Percentiles rank a stretch among this genome's conserved stretches.
phyloP scores from a whole-genome alignment of 257 asterid genomes.

The Ophiorrhiza pumila region DNA sequence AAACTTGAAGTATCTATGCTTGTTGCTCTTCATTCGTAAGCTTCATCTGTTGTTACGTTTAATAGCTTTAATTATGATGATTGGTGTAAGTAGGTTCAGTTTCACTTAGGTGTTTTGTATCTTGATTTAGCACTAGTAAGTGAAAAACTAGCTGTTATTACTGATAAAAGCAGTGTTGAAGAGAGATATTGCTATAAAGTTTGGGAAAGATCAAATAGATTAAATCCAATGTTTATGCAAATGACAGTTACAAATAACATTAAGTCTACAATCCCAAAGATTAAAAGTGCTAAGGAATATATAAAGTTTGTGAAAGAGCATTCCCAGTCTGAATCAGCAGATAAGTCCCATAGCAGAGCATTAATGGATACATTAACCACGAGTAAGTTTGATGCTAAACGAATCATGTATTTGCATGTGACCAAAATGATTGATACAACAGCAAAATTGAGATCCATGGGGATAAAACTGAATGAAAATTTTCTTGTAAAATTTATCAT shows the following conservation, averaged over 20 bases:
- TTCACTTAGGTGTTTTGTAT: neutral
- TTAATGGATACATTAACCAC: slow-evolving; percentile 15
- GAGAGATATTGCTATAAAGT: neutral
- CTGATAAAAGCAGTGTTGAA: neutral
- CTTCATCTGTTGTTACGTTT: too few relatives aligned
- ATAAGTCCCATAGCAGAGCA: slow-evolving; percentile 14
- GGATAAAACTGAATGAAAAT: neutral
- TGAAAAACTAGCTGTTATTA: neutral
- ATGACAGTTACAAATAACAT: neutral
- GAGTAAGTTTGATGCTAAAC: slow-evolving; percentile 14
- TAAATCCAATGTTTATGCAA: neutral
- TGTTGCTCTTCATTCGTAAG: too few relatives aligned
- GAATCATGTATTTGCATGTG: neutral
- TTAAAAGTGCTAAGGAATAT: too few relatives aligned
- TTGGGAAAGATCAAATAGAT: slow-evolving; percentile 13
- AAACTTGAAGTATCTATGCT: too few relatives aligned
- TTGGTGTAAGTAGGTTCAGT: neutral
- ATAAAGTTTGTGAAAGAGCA: neutral
- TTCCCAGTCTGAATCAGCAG: neutral
- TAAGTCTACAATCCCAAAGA: too few relatives aligned
- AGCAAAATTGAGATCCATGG: too few relatives aligned
- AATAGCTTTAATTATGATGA: neutral
- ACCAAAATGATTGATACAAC: too few relatives aligned
- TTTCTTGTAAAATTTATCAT: neutral
- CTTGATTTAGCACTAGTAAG: neutral